phyloP scores from a whole-genome alignment of 2,329 filamentous ascomycete species.

The Beauveria medogensis region DNA sequence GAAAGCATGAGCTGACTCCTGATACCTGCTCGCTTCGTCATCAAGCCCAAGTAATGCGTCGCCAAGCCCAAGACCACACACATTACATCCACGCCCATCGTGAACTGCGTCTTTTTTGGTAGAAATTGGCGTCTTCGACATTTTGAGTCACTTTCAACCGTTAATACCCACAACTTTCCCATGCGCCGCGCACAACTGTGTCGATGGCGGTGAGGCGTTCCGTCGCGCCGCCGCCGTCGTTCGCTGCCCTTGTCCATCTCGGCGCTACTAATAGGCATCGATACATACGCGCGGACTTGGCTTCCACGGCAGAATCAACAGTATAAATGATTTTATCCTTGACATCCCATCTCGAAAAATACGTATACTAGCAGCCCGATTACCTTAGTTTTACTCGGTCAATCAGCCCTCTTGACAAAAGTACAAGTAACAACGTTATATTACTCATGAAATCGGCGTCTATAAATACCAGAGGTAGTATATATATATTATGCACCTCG shows the following conservation, averaged over 20 bases:
- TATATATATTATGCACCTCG: neutral
- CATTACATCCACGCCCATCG: neutral
- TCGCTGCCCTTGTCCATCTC: neutral
- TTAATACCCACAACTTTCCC: neutral
- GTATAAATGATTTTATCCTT: no score
- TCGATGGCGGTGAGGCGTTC: neutral
- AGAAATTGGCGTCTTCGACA: neutral
- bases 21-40: neutral
- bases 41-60: neutral
- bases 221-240: neutral
- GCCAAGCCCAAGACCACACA: neutral
- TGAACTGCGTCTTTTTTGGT: neutral
- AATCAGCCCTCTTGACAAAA: neutral
- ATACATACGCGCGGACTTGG: neutral
- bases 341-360: neutral
- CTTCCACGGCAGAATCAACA: neutral
- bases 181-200: neutral
- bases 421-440: neutral
- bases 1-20: neutral
- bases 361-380: neutral
- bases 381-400: neutral
- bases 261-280: neutral
- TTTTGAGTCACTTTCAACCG: neutral
- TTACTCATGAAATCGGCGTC: neutral
- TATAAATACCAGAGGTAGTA: neutral